Evolutionary conservation across 2,329 filamentous ascomycete species (phyloP), one percentile per base, ranked within the genome.

Genomic region (Xylaria sp.): DNA sequence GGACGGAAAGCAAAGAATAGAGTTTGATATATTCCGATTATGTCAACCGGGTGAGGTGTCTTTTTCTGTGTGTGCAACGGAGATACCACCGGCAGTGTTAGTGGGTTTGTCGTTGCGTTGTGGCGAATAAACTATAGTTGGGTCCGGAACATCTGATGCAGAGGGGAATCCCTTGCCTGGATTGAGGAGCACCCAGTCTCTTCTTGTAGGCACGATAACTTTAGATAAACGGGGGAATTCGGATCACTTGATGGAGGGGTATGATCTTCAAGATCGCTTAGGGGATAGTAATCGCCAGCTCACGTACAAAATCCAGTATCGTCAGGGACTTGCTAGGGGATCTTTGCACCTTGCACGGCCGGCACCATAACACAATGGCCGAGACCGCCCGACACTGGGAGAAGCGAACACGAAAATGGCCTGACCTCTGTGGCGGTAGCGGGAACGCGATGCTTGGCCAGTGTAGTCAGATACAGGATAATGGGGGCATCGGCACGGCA

Each of bases 331-430:
- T 69, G 62, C 46, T 15, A 64, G 31, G 64, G 64, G 39, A 60
- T 39, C 12, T 65, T 60, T 60, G 69, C 62, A 67, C 64, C 68
- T 73, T 63, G 66, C 69, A 68, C 69, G 71, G 67, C 68, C 46
- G 71, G 70, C 69, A 67, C 73, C 74, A 69, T 72, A 73, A 65
- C 52, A 73, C 74, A 72, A 73, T 76, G 76, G 76, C 75, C 76
- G 76, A 78, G 72, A 76, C 75, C 76, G 76, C 75, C 76, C 76
- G 76, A 77, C 31, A 69, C 67, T 76, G 68, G 66, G 72, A 71
- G 71, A 72, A 73, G 76, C 73, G 73, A 74, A 71, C 58, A 73
- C 70, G 71, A 73, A 71, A 72, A 76, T 78, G 76, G 76, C 74
- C 76, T 77, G 76, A 77, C 75, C 67, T 70, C 51, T 75, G 70